Evolutionary conservation across 495 filamentous ascomycete species (phyloP).

Genomic region (Penicillium lagena): DNA sequence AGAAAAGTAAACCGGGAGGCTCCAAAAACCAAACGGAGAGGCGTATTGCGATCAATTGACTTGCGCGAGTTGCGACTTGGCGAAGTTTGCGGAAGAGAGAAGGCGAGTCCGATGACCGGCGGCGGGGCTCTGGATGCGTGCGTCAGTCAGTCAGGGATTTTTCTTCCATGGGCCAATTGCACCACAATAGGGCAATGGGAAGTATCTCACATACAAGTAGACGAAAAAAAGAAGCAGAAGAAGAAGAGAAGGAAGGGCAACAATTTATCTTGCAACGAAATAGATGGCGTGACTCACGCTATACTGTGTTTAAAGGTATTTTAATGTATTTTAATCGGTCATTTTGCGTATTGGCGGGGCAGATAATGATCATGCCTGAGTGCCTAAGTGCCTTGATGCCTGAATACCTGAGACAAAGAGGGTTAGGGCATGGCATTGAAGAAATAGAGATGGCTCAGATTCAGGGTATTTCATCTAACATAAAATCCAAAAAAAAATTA

Average conservation of each 20-base stretch:
- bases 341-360: constrained; percentile 8
- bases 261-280: not conserved
- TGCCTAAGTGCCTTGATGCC: constrained; percentile 1
- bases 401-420: constrained; percentile 1
- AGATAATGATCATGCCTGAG: too few species aligned
- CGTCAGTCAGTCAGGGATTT: not conserved
- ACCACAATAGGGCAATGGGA: not conserved
- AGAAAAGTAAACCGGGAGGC: not conserved
- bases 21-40: constrained; percentile 1
- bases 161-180: not conserved
- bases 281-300: too few species aligned
- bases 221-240: too few species aligned
- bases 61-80: too few species aligned
- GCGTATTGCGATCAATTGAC: constrained; percentile 2
- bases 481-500: too few species aligned
- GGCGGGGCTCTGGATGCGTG: constrained; percentile 4
- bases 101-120: constrained; percentile 13
- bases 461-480: not conserved
- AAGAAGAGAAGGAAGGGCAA: not conserved
- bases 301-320: too few species aligned
- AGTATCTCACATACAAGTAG: too few species aligned
- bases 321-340: too few species aligned
- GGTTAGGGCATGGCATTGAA: not conserved
- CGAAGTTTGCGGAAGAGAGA: not conserved
- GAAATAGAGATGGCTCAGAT: not conserved